Evolutionary conservation across 2,329 filamentous ascomycete species (phyloP), one percentile per base, ranked within the genome.

Genomic region (Nakataea oryzae): DNA sequence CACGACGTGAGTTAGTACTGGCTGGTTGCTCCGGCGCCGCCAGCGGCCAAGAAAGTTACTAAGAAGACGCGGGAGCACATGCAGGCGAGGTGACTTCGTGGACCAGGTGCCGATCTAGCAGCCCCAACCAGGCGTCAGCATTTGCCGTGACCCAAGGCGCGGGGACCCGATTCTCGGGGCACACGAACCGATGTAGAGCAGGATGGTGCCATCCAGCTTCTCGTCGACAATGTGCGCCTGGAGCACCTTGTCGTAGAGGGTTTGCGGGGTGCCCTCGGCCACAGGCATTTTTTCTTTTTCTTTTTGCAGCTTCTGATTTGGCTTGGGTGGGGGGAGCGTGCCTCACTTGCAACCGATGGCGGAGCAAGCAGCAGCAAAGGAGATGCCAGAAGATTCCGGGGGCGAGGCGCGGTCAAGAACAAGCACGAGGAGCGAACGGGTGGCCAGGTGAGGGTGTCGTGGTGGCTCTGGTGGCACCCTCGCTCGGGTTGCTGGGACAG

Each of bases 81-180:
- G 92, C 89, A 66, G 95, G 95, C 70, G 93, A 97, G 70, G 95
- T 99, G 74, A 99, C 95, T 81, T 99, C 95, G 75, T 99, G 95
- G 65, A 97, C 93, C 65, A 99, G 83, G 81, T 99, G 95, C 75
- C 95, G 86, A 78, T 96, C 91, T 93, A 70, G 63, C 63, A 57
- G 60, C 27, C 13, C 34, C 29, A 54, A 47, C n/a, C 26, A 56
- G 24, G n/a, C 29, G 50, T 61, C 24, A 55, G 54, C 54, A 60
- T 13, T 24, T 62, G 63, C 59, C 32, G 11, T 27, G 30, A 8
- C n/a, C 56, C 58, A 13, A 26, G 47, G 26, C 24, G 24, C 50
- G 30, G 54, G 5, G 50, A 27, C 54, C 54, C 47, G 60, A 24
- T 28, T 28, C 32, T 50, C 32, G 28, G 24, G 41, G 27, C 27